Conservation (phyloP, 2,329 filamentous ascomycete genomes). For the Lasiodiplodia gonubiensis region DNA sequence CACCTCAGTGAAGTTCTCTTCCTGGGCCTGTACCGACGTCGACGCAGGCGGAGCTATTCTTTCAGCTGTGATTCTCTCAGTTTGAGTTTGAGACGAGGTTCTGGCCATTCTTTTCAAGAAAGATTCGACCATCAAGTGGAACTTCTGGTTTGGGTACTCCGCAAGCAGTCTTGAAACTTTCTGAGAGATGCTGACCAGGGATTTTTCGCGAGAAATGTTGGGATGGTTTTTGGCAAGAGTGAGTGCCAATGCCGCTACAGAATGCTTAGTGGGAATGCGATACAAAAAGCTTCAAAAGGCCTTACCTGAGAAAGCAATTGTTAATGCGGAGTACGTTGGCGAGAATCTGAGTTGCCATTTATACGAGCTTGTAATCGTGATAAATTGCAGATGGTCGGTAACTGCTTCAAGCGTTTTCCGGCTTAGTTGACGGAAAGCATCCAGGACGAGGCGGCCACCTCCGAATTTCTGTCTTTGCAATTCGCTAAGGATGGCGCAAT, state of each 20-base stretch:
- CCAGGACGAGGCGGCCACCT: too few relatives aligned
- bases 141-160: not conserved
- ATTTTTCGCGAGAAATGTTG: not conserved
- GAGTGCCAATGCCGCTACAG: not conserved
- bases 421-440: not conserved
- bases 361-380: not conserved
- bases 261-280: not conserved
- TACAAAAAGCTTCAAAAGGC: not conserved
- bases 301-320: slow-evolving; percentile 11
- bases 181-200: not conserved
- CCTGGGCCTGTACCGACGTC: too few relatives aligned
- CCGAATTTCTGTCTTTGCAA: not conserved
- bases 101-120: not conserved
- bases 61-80: not conserved
- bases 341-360: slow-evolving; percentile 8
- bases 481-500: not conserved
- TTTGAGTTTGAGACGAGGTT: not conserved
- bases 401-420: not conserved
- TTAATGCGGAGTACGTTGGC: slow-evolving; percentile 2
- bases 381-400: not conserved
- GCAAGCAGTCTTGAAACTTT: not conserved
- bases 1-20: not conserved
- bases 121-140: slow-evolving; percentile 3
- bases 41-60: too few relatives aligned
- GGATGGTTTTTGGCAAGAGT: slow-evolving; percentile 1